These are phyloP conservation scores for Dipodascus albidus DNA, from an alignment of 805 yeast species.

Conservation along the genomic window DNA sequence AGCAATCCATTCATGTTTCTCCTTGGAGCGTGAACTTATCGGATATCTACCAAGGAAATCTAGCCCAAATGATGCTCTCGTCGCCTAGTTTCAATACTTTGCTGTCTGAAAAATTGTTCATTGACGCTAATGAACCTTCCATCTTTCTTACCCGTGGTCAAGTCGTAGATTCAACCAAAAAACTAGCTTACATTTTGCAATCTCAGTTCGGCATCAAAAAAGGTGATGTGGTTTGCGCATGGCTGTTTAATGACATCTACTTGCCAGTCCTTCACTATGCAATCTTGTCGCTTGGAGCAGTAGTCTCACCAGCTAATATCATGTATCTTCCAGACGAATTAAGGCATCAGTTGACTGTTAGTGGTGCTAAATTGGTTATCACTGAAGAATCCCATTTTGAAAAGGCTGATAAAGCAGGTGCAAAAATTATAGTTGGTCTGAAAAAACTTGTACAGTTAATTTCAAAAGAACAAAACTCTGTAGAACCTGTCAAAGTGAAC, in stretches of 20 bases:
- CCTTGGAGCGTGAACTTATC: not conserved
- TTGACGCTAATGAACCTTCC: slow-evolving; percentile 5
- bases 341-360: slow-evolving; percentile 17
- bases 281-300: slow-evolving; percentile 17
- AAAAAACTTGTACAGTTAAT: not conserved
- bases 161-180: slow-evolving; percentile 8
- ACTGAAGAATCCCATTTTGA: slow-evolving; percentile 8
- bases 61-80: not conserved
- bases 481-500: not conserved
- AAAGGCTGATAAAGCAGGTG: slow-evolving; percentile 3
- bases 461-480: not conserved
- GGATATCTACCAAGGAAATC: not conserved
- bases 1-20: not conserved
- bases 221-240: slow-evolving; percentile 20
- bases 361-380: slow-evolving; percentile 11
- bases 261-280: slow-evolving; percentile 20
- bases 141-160: not conserved
- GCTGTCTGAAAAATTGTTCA: not conserved
- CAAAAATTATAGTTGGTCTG: not conserved
- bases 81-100: not conserved
- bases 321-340: slow-evolving; percentile 22
- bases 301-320: slow-evolving; percentile 23
- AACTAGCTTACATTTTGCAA: slow-evolving; percentile 13
- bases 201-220: slow-evolving; percentile 10
- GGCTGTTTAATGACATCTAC: slow-evolving; percentile 17